phyloP scores from a whole-genome alignment of 2,329 filamentous ascomycete genomes.

The Aspergillus melleus region DNA sequence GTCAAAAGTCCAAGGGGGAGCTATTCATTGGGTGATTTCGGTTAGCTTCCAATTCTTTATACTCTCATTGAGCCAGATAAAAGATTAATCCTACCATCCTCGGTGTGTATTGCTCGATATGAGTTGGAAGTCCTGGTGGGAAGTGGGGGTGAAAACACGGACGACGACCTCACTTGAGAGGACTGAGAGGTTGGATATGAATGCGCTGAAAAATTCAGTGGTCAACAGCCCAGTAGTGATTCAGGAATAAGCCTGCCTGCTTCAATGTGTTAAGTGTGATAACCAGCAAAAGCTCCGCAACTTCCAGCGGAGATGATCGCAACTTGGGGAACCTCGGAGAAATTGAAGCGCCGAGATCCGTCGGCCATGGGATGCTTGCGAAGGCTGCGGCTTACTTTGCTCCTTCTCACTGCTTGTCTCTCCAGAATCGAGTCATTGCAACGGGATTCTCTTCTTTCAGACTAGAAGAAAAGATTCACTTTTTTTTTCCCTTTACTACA shows the following conservation, averaged over 20 bases:
- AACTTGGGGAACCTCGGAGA: slow-evolving; percentile 11
- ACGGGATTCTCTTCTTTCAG: background rate
- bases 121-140: background rate
- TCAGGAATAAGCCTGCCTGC: slow-evolving; percentile 18
- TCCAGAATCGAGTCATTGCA: background rate
- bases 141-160: background rate
- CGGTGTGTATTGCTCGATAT: background rate
- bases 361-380: background rate
- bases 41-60: background rate
- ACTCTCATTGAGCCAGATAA: background rate
- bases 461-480: background rate
- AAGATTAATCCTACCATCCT: slow-evolving; percentile 2
- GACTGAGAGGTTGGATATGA: background rate
- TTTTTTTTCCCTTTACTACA: background rate
- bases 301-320: slow-evolving; percentile 13
- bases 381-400: background rate
- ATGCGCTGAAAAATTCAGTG: background rate
- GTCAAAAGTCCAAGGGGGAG: slow-evolving; percentile 78
- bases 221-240: slow-evolving; percentile 24
- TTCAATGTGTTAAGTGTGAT: slow-evolving; percentile 1
- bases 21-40: slow-evolving; percentile 36
- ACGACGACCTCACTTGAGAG: background rate
- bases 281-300: slow-evolving; percentile 11
- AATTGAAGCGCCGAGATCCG: slow-evolving; percentile 13
- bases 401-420: background rate